Evolutionary conservation across 176 grass and related monocot species (phyloP).

Genomic region (Thinopyrum elongatum): DNA sequence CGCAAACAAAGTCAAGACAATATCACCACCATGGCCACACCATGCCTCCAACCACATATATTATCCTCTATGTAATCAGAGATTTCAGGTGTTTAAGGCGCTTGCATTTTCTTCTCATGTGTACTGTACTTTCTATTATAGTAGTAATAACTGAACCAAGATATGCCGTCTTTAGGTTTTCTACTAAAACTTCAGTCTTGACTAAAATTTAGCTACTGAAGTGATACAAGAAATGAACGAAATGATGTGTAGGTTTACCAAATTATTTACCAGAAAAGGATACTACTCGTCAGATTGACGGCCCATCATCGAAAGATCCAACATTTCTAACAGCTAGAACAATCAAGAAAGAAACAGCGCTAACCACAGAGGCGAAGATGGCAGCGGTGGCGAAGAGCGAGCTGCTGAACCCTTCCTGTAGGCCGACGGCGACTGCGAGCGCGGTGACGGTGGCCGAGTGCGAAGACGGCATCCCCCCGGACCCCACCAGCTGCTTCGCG

Average conservation of each 20-base stretch:
- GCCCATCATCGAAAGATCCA: neutral
- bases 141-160: neutral
- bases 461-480: conserved; percentile 85
- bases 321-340: neutral
- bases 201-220: neutral
- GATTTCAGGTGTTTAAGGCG: neutral
- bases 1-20: neutral
- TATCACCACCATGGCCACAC: neutral
- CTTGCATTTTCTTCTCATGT: neutral
- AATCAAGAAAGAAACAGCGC: neutral
- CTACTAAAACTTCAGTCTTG: neutral
- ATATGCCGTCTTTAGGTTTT: neutral
- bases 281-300: neutral
- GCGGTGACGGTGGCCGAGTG: conserved; percentile 84
- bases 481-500: conserved; percentile 78
- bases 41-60: neutral
- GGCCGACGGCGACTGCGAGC: conserved; percentile 62
- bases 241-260: conserved; percentile 3
- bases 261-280: neutral
- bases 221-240: neutral
- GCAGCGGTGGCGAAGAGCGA: conserved; percentile 77
- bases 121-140: neutral
- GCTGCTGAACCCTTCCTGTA: conserved; percentile 62
- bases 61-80: neutral
- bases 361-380: conserved; percentile 77